Evolutionary conservation across 2,329 filamentous ascomycete genomes (phyloP).

Genomic region (Alternaria dauci): DNA sequence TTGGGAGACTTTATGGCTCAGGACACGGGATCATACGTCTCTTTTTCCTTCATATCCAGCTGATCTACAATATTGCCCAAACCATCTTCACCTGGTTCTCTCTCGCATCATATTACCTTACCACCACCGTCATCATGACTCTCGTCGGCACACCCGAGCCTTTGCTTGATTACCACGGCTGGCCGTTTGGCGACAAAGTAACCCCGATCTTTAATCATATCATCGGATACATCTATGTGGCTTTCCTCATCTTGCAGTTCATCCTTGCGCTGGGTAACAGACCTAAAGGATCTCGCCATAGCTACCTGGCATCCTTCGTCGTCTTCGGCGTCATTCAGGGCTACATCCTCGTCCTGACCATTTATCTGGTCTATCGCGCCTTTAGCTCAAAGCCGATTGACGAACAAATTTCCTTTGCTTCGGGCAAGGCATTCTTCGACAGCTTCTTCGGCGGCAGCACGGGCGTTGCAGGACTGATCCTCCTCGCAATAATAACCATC

Average conservation of each 20-base stretch:
- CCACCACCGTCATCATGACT: conserved; percentile 97
- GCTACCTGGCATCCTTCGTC: conserved; percentile 88
- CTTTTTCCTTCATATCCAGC: conserved; percentile 97
- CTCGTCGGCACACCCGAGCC: conserved; percentile 71
- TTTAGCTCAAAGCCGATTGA: conserved; percentile 71
- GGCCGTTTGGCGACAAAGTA: conserved; percentile 87
- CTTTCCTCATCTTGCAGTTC: conserved; percentile 91
- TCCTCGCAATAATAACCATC: conserved; percentile 90
- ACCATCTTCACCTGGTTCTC: conserved; percentile 86
- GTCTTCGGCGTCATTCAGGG: conserved; percentile 88
- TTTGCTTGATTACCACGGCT: conserved; percentile 61
- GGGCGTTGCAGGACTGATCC: conserved; percentile 84
- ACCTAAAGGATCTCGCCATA: conserved; percentile 91
- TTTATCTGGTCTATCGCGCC: conserved; percentile 85
- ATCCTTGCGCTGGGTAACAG: conserved; percentile 95
- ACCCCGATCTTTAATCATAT: conserved; percentile 92
- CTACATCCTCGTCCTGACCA: conserved; percentile 87
- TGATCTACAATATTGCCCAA: conserved; percentile 92
- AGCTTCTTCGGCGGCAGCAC: conserved; percentile 63
- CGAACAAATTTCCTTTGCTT: background rate
- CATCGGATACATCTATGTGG: conserved; percentile 90
- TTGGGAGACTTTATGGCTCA: conserved; percentile 97
- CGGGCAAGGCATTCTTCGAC: background rate
- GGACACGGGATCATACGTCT: conserved; percentile 97
- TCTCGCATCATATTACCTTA: conserved; percentile 91